Evolutionary conservation across 2,329 filamentous ascomycete genomes (phyloP).

Genomic region (Colletotrichum liriopes): DNA sequence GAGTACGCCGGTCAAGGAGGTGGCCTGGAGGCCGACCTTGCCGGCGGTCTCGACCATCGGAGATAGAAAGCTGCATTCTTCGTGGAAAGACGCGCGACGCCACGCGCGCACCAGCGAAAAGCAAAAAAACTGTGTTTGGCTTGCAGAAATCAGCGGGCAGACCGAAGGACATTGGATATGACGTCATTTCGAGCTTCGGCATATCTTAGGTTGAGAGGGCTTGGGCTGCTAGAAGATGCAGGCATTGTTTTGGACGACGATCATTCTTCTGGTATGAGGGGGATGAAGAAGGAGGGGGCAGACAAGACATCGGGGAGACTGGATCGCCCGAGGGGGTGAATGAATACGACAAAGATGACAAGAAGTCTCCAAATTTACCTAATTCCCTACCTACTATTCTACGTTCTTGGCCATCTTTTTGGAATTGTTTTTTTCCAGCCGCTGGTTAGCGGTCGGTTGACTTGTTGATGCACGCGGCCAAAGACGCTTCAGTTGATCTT

Average conservation of each 20-base stretch:
- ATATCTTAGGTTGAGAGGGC: background rate
- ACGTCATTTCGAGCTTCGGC: constrained; percentile 13
- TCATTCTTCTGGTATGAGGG: background rate
- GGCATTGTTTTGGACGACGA: constrained; percentile 23
- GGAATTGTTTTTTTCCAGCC: background rate
- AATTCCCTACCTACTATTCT: constrained; percentile 27
- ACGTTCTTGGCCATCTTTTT: background rate
- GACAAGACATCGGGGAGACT: constrained; percentile 14
- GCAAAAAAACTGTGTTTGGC: constrained; percentile 32
- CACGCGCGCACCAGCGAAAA: background rate
- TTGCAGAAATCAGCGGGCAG: constrained; percentile 13
- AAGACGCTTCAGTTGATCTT: background rate
- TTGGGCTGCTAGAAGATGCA: background rate
- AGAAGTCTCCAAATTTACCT: constrained; percentile 35
- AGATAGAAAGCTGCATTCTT: constrained; percentile 37
- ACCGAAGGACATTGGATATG: constrained; percentile 7
- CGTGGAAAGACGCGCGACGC: background rate
- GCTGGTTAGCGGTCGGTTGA: background rate
- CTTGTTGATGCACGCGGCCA: background rate
- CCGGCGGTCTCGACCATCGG: constrained; percentile 70
- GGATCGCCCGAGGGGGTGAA: constrained; percentile 11
- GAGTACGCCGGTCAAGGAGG: constrained; percentile 67
- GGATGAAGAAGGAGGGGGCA: constrained; percentile 18
- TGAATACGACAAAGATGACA: constrained; percentile 19
- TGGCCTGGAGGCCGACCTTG: constrained; percentile 73